A percentile compares a stretch with the other conserved stretches of the same genome.
These are phyloP conservation scores for Platanus orientalis DNA, from an alignment of 164 flowering plant species.

Conservation along the genomic window DNA sequence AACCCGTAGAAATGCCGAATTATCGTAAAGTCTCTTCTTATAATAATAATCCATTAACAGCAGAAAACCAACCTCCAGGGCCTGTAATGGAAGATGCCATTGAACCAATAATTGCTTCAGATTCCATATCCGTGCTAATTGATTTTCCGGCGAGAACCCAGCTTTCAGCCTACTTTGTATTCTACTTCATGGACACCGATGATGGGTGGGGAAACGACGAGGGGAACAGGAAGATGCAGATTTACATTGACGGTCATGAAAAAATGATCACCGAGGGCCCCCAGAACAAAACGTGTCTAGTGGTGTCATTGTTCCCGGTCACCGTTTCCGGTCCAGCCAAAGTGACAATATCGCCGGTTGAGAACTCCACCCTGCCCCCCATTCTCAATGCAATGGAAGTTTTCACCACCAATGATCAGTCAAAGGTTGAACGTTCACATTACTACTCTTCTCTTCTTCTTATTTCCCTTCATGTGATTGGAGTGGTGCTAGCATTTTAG, in stretches of 20 bases:
- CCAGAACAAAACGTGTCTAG: neutral
- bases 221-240: neutral
- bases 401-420: neutral
- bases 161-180: constrained; percentile 13
- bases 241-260: no score
- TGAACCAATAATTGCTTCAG: neutral
- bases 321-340: neutral
- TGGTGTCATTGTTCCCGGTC: constrained; percentile 6
- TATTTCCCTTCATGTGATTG: neutral
- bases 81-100: neutral
- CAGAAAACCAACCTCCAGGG: neutral
- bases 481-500: no score
- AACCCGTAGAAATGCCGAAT: neutral
- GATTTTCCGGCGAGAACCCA: neutral
- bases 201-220: neutral
- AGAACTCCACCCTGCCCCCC: constrained; percentile 8
- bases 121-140: neutral
- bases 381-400: constrained; percentile 14
- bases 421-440: no score
- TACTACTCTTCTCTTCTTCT: neutral
- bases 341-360: constrained; percentile 4
- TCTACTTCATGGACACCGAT: constrained; percentile 1
- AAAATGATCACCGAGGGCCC: neutral
- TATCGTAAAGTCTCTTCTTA: neutral
- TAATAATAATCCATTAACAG: neutral